Evolutionary conservation across 2,329 filamentous ascomycete genomes (phyloP).

Genomic region (Claviceps sp.): DNA sequence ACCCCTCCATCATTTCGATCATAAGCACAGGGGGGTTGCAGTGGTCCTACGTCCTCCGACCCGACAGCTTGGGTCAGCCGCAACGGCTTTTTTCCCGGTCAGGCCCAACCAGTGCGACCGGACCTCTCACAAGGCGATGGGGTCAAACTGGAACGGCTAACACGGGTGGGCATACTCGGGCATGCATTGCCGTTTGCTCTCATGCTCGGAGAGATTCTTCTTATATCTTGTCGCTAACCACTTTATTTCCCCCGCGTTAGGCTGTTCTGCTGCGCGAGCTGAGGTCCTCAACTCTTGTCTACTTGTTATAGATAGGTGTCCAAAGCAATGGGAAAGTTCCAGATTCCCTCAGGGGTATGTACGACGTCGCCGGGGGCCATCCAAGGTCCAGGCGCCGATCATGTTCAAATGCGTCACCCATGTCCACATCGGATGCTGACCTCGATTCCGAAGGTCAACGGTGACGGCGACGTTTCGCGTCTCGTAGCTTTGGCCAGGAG

Average conservation of each 20-base stretch:
- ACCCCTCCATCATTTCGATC: background rate
- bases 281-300: too few species aligned
- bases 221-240: background rate
- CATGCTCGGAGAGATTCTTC: background rate
- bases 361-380: slow-evolving; percentile 10
- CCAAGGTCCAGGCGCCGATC: slow-evolving; percentile 11
- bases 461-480: slow-evolving; percentile 16
- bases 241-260: background rate
- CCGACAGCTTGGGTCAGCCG: slow-evolving; percentile 7
- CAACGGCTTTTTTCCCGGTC: slow-evolving; percentile 3
- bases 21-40: slow-evolving; percentile 2
- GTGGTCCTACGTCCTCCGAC: slow-evolving; percentile 1
- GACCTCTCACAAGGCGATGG: background rate
- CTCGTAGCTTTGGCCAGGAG: slow-evolving; percentile 33
- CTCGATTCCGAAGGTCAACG: background rate
- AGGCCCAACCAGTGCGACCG: slow-evolving; percentile 4
- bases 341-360: slow-evolving; percentile 22
- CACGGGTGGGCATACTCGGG: background rate
- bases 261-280: background rate
- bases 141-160: background rate
- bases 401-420: slow-evolving; percentile 9
- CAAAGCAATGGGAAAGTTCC: slow-evolving; percentile 20
- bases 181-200: background rate
- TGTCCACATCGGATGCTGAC: slow-evolving; percentile 1
- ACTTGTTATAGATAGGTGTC: background rate